These are phyloP conservation scores for Tulasnella sp. DNA, from an alignment of 768 basidiomycete genomes.

Conservation along the genomic window DNA sequence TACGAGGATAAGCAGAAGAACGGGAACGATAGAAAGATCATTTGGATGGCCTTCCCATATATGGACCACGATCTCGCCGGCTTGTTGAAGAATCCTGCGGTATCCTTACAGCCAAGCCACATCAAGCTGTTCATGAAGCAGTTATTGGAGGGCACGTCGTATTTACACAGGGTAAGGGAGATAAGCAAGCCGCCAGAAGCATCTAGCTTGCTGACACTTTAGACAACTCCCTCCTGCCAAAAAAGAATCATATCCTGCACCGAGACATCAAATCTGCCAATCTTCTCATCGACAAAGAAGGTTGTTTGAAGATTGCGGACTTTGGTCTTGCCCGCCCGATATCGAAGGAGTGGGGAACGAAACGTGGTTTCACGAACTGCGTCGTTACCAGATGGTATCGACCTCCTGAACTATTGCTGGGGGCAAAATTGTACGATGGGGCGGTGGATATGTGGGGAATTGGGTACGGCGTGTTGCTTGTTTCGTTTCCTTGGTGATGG, in stretches of 20 bases:
- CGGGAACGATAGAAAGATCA: slow-evolving; percentile 32
- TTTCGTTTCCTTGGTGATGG: too few relatives aligned
- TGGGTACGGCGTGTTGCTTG: slow-evolving; percentile 58
- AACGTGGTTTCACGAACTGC: slow-evolving; percentile 79
- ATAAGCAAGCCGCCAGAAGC: slow-evolving; percentile 5
- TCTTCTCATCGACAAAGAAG: slow-evolving; percentile 85
- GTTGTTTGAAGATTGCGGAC: slow-evolving; percentile 87
- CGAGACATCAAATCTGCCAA: slow-evolving; percentile 99
- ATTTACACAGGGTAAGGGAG: slow-evolving; percentile 84
- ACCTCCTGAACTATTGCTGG: slow-evolving; percentile 88
- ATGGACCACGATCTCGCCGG: slow-evolving; percentile 99
- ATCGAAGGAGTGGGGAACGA: slow-evolving; percentile 31
- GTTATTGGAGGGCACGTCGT: slow-evolving; percentile 92
- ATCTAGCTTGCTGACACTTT: slow-evolving; percentile 18
- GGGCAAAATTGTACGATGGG: slow-evolving; percentile 85
- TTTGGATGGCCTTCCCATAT: slow-evolving; percentile 99
- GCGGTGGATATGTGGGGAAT: slow-evolving; percentile 99
- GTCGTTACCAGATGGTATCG: slow-evolving; percentile 96
- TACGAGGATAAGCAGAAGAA: slow-evolving; percentile 16
- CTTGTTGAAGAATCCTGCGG: slow-evolving; percentile 86
- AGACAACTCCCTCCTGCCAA: slow-evolving; percentile 9
- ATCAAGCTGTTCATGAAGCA: slow-evolving; percentile 98
- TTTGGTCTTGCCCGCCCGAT: slow-evolving; percentile 90
- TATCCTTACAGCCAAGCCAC: slow-evolving; percentile 77
- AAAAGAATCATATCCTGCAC: slow-evolving; percentile 92